A percentile compares a stretch with the other conserved stretches of the same genome.
phyloP scores from a whole-genome alignment of 441 rosid species.

The Cnidoscolus chayamansa region DNA sequence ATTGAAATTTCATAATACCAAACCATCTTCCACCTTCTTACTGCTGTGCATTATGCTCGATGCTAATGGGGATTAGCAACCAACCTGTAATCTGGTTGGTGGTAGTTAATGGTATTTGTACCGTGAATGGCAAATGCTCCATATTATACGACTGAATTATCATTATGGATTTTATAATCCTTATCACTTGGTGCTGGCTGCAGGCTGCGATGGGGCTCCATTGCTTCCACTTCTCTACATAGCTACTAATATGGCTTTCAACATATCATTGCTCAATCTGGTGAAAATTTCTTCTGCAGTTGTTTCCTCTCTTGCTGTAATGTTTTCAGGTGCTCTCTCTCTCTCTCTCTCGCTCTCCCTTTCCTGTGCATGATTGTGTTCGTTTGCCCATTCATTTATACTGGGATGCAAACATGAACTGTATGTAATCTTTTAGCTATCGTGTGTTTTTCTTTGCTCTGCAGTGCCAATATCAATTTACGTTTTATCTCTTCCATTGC shows the following conservation, averaged over 20 bases:
- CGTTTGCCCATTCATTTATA: neutral
- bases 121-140: neutral
- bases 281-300: conserved; percentile 71
- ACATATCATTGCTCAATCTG: conserved; percentile 65
- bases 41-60: neutral
- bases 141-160: neutral
- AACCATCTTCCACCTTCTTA: neutral
- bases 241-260: conserved; percentile 63
- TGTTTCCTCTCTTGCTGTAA: conserved; percentile 62
- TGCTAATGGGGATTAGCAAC: neutral
- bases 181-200: conserved; percentile 16
- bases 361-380: neutral
- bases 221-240: conserved; percentile 70
- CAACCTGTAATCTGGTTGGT: neutral
- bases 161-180: neutral
- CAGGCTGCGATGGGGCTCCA: conserved; percentile 79
- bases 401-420: neutral
- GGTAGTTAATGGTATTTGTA: neutral
- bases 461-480: conserved; percentile 74
- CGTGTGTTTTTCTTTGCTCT: conserved; percentile 5
- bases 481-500: conserved; percentile 66
- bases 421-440: conserved; percentile 15
- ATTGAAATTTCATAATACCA: neutral
- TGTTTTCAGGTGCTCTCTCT: conserved; percentile 58
- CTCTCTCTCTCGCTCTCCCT: neutral